Evolutionary conservation across 2,329 filamentous ascomycete genomes (phyloP).

Genomic region (Penicillium janthinellum): DNA sequence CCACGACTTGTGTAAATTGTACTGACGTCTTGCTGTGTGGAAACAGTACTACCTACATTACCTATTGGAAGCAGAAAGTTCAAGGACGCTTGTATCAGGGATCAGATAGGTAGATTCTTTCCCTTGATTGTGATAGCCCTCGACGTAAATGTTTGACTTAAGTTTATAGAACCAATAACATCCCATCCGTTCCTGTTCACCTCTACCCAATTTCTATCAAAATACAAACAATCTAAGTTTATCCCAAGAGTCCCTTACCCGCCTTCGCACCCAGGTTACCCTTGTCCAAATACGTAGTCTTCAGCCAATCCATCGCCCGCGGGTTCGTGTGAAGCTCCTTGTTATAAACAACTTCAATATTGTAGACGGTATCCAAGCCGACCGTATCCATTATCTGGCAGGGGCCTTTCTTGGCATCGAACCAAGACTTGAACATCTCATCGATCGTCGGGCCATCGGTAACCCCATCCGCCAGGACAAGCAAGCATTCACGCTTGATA

Average conservation of each 20-base stretch:
- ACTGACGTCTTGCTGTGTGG: neutral
- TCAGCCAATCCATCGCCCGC: conserved; percentile 22
- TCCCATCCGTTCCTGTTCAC: neutral
- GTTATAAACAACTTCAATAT: conserved; percentile 22
- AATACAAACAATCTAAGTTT: neutral
- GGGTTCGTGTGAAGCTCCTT: conserved; percentile 11
- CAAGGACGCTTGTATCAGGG: neutral
- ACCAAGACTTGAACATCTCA: conserved; percentile 26
- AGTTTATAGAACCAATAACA: neutral
- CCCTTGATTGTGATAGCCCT: neutral
- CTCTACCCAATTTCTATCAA: neutral
- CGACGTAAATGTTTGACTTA: neutral
- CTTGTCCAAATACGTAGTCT: conserved; percentile 21
- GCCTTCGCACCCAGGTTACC: conserved; percentile 22
- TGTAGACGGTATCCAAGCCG: conserved; percentile 27
- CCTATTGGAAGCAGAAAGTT: neutral
- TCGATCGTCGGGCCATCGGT: conserved; percentile 23
- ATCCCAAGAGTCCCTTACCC: conserved; percentile 21
- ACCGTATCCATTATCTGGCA: conserved; percentile 28
- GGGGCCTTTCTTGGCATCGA: conserved; percentile 22
- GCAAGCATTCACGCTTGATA: conserved; percentile 23
- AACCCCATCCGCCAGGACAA: conserved; percentile 21
- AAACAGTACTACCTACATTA: neutral
- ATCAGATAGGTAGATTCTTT: neutral
- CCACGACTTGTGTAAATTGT: neutral